These are phyloP conservation scores for Jackrogersella multiformis DNA, from an alignment of 495 filamentous ascomycete species.

Conservation along the genomic window DNA sequence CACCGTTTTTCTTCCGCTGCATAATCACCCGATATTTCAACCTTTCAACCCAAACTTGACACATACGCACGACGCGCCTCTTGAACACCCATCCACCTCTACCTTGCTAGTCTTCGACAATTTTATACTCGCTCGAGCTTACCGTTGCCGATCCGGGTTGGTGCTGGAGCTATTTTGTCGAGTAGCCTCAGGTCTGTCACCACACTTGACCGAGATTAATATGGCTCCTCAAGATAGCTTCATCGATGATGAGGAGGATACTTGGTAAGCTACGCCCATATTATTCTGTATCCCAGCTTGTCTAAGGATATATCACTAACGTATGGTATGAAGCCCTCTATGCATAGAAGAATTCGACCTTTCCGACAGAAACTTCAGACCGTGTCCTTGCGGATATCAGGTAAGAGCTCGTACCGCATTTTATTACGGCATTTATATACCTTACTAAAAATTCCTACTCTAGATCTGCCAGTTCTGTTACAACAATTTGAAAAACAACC, in stretches of 20 bases:
- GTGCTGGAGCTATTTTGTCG: constrained; percentile 17
- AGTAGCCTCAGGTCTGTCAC: constrained; percentile 20
- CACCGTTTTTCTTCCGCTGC: constrained; percentile 19
- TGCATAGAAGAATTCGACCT: constrained; percentile 99
- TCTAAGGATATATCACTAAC: constrained; percentile 27
- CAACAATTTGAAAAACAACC: constrained; percentile 96
- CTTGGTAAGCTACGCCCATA: constrained; percentile 68
- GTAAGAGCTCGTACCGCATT: constrained; percentile 60
- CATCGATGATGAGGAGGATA: constrained; percentile 96
- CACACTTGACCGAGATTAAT: constrained; percentile 35
- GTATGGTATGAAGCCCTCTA: constrained; percentile 72
- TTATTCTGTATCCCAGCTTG: neutral
- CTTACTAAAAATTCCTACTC: constrained; percentile 27
- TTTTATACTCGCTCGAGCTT: constrained; percentile 5
- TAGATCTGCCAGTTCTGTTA: constrained; percentile 99
- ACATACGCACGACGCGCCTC: constrained; percentile 31
- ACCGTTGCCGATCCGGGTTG: neutral
- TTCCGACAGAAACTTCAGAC: constrained; percentile 94
- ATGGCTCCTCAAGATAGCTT: constrained; percentile 92
- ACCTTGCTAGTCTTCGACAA: neutral
- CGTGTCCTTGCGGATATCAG: constrained; percentile 98
- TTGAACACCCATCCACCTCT: constrained; percentile 1
- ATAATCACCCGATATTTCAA: constrained; percentile 43
- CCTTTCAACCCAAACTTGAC: constrained; percentile 39
- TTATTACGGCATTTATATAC: neutral